Base-by-base conservation (phyloP, 169 alveolate genomes). In the Eimeria falciformis region DNA sequence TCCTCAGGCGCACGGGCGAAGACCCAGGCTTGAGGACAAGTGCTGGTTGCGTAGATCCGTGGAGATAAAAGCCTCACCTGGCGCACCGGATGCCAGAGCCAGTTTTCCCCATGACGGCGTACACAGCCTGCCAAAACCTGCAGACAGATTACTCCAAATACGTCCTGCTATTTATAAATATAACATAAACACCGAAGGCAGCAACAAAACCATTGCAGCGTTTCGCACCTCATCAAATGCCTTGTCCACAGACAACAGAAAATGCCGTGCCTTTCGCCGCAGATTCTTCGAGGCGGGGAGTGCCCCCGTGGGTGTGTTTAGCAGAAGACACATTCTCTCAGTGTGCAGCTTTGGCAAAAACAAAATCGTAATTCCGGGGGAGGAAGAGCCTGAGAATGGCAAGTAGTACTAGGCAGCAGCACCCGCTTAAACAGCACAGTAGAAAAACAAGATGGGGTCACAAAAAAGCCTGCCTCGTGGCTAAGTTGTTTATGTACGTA, bases 111-210 rank as follows among this genome's bases (percentile, higher is more conserved):
- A 55, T 87, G 93, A 37, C 82, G 93, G 55, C 79, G 47, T 53
- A 87, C 87, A 37, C 93, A 87, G 5, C 93, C 93, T 5, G 29
- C 75, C 78, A 87, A 56, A 27, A 87, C 93, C 93, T 87, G 93
- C 27, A 71, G 18, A 27, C 82, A 40, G 58, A 5, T 17, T 33
- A 56, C 6, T 9, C 68, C 47, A 78, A 25, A 47, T n/a, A 33
- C 47, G 46, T 33, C 58, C 45, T n/a, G n/a, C n/a, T n/a, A 7
- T 43, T 45, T 21, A 14, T 46, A 23, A 40, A 7, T 14, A 50
- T 7, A 7, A 14, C 58, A 7, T 50, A 14, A 7, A 14, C 58
- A 43, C 62, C 25, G 62, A 0, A 14, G 86, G 21, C 21, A 29
- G 65, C 62, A 73, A 1, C n/a, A 73, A n/a, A n/a, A n/a, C n/a